Percentiles rank a stretch among this genome's conserved stretches.
Evolutionary conservation across 2,329 filamentous ascomycete species (phyloP).

Genomic region (Xylariomycetidae sp.): DNA sequence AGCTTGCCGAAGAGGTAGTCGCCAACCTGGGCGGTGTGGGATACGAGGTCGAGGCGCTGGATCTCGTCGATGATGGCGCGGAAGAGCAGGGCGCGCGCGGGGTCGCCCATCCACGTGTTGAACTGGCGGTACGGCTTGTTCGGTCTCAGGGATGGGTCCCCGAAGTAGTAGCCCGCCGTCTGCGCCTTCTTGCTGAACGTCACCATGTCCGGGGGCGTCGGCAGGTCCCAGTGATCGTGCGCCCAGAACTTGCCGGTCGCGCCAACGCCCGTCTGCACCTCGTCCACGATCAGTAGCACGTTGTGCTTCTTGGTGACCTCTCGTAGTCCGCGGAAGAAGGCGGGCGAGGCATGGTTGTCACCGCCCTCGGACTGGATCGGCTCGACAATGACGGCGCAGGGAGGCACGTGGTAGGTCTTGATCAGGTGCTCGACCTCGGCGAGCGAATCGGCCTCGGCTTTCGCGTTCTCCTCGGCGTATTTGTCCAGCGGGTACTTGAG

Average conservation of each 20-base stretch:
- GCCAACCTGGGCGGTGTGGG: slow-evolving; percentile 72
- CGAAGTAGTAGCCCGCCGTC: slow-evolving; percentile 88
- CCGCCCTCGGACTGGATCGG: slow-evolving; percentile 92
- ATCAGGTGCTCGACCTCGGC: slow-evolving; percentile 81
- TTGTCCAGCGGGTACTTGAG: slow-evolving; percentile 85
- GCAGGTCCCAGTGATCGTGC: slow-evolving; percentile 88
- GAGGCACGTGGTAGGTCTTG: slow-evolving; percentile 71
- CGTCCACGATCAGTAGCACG: slow-evolving; percentile 85
- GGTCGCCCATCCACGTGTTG: slow-evolving; percentile 98
- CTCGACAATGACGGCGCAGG: slow-evolving; percentile 79
- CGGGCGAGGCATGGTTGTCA: slow-evolving; percentile 86
- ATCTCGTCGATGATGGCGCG: slow-evolving; percentile 81
- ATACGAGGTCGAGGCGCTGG: slow-evolving; percentile 69
- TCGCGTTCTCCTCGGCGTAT: slow-evolving; percentile 74
- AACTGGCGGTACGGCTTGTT: slow-evolving; percentile 96
- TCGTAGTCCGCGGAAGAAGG: slow-evolving; percentile 82
- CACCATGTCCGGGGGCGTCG: slow-evolving; percentile 81
- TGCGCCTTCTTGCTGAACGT: slow-evolving; percentile 96
- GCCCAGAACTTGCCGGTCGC: slow-evolving; percentile 96
- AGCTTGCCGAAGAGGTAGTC: slow-evolving; percentile 73
- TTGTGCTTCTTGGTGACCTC: slow-evolving; percentile 72
- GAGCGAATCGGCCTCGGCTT: slow-evolving; percentile 74
- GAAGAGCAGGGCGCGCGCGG: slow-evolving; percentile 79
- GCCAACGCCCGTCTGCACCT: slow-evolving; percentile 90
- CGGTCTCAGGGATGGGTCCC: slow-evolving; percentile 71